These are phyloP conservation scores for Leptographium wingfieldii DNA, from an alignment of 2,329 filamentous ascomycete species.

Conservation along the genomic window DNA sequence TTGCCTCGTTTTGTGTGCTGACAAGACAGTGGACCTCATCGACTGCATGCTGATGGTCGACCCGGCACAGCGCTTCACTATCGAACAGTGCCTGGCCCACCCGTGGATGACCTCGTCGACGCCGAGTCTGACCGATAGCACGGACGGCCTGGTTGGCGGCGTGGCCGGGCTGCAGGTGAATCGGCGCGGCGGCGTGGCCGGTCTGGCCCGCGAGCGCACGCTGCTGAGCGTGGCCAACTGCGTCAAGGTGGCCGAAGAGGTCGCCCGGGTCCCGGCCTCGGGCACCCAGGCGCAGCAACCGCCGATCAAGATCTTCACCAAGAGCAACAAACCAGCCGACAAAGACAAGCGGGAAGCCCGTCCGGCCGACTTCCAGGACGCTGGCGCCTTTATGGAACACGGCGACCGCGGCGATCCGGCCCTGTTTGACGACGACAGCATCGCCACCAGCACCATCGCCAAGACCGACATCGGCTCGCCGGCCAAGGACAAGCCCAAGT, in stretches of 20 bases:
- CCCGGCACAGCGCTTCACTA: slow-evolving; percentile 67
- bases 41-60: slow-evolving; percentile 90
- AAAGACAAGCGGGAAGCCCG: slow-evolving; percentile 42
- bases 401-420: slow-evolving; percentile 76
- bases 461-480: slow-evolving; percentile 23
- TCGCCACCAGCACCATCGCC: slow-evolving; percentile 29
- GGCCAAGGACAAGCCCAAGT: slow-evolving; percentile 12
- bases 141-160: slow-evolving; percentile 81
- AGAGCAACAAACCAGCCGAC: slow-evolving; percentile 40
- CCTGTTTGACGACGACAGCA: slow-evolving; percentile 56
- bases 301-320: slow-evolving; percentile 61
- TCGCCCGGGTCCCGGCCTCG: slow-evolving; percentile 35
- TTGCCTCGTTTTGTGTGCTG: not conserved
- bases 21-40: slow-evolving; percentile 61
- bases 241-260: slow-evolving; percentile 39
- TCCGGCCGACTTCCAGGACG: slow-evolving; percentile 54
- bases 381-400: slow-evolving; percentile 69
- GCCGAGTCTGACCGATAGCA: slow-evolving; percentile 65
- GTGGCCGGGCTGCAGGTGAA: slow-evolving; percentile 73
- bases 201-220: slow-evolving; percentile 70
- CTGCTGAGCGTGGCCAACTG: slow-evolving; percentile 73
- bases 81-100: slow-evolving; percentile 83
- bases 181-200: slow-evolving; percentile 68
- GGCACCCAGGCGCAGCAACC: not conserved
- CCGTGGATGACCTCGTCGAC: slow-evolving; percentile 66